Base-by-base conservation (phyloP, 2,329 filamentous ascomycete species). In the Orbilia oligospora region DNA sequence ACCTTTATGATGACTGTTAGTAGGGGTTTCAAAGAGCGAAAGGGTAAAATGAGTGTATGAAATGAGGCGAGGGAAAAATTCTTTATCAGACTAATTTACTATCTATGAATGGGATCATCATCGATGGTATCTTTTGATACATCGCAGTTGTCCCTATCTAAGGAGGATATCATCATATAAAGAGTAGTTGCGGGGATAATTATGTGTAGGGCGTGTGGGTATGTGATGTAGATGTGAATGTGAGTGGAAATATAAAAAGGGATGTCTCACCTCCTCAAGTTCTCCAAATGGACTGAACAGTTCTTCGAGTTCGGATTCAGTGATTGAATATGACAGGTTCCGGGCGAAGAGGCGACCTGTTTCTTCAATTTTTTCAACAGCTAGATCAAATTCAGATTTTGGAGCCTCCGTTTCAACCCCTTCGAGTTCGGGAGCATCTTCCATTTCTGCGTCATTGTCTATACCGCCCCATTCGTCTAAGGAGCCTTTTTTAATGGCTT, bases 91-190 rank as follows among this genome's bases (percentile, higher is more conserved):
- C 89, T 87, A 88, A 86, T 98, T 95, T 99, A 99, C 96, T 97
- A 99, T 82, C 80, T 81, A 51, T 78, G 66, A 72, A 71, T 81
- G 68, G 80, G 69, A 76, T 81, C 78, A 81, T 97, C 94, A 98
- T 87, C 88, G 93, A 92, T 93, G 86, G 83, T 85, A 88, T 92
- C 92, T 71, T 77, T 73, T 69, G 64, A 69, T 69, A 64, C 63
- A 70, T 73, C 70, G 64, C 76, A 94, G 95, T 90, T 98, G 96
- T 98, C 96, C 96, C 96, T 98, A 98, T 98, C 96, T 90, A 79
- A 66, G 92, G 92, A 51, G 89, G 36, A 90, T 87, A 93, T 98
- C 95, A 98, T 98, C 96, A 95, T 89, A 85, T 86, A 87, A 69
- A 65, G 88, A 71, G 63, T 5, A 38, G 46, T 41, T 20, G 1